Percentiles rank a stretch among this genome's conserved stretches.
These are phyloP conservation scores for Pholiota microspora DNA, from an alignment of 768 basidiomycete species.

Conservation along the genomic window DNA sequence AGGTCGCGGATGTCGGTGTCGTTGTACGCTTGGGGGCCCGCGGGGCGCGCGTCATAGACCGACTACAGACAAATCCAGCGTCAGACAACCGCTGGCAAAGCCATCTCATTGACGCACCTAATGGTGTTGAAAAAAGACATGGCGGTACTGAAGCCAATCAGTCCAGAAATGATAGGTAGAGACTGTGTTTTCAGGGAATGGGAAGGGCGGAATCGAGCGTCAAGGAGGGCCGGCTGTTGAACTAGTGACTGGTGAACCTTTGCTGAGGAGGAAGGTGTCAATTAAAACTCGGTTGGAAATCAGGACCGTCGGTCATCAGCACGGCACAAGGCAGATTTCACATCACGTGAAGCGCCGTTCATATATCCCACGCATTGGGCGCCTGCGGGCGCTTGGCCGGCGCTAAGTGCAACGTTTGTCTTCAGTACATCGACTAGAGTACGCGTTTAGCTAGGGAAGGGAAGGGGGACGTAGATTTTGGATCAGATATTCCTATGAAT, in stretches of 20 bases:
- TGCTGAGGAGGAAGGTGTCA: neutral
- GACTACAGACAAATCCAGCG: slow-evolving; percentile 35
- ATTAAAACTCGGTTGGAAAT: neutral
- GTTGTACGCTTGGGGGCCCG: slow-evolving; percentile 70
- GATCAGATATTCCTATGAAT: no score
- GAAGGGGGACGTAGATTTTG: no score
- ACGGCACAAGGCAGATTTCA: neutral
- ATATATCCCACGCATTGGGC: no score
- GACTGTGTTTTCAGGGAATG: slow-evolving; percentile 7
- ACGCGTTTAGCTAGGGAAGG: no score
- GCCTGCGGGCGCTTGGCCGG: no score
- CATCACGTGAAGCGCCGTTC: neutral
- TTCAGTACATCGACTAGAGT: no score
- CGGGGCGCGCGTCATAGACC: slow-evolving; percentile 67
- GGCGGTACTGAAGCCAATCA: slow-evolving; percentile 31
- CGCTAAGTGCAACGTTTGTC: no score
- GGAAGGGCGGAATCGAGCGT: neutral
- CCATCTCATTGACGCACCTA: slow-evolving; percentile 44
- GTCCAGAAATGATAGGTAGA: slow-evolving; percentile 17
- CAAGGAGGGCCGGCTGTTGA: neutral
- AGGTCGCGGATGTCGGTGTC: slow-evolving; percentile 69
- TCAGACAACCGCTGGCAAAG: neutral
- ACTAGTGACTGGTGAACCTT: neutral
- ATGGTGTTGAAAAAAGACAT: slow-evolving; percentile 89
- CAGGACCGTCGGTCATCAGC: neutral